Base-by-base conservation (phyloP, 352 stramenopile species). In the Phytophthora sojae region DNA sequence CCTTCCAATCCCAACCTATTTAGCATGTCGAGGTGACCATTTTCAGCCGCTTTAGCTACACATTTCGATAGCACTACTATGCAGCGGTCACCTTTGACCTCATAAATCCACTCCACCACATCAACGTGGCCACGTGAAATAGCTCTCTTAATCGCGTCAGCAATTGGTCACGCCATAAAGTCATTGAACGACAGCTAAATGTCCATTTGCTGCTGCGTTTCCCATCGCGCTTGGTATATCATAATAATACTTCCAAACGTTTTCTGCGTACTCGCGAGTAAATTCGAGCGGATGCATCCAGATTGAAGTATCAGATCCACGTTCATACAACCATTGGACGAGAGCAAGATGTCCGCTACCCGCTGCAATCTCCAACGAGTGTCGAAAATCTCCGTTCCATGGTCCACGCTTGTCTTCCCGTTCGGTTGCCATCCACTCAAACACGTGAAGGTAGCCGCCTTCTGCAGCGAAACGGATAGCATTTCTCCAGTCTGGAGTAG, bases 381-480 rank as follows among this genome's bases (percentile, higher is more conserved):
- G 3, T 5, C 14, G 6, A 52, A 50, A 61, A 51, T 61, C 37
- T 3, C 19, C 17, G 26, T 52, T 61, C 55, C 55, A 42, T 17
- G 37, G 55, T 0, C 55, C 37, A 14, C 55, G 35, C 25, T 11
- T 19, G 6, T 51, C 35, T 7, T 37, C 23, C 15, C 19, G 29
- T 32, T 32, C 29, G 29, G 29, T 32, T 1, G 29, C 4, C 32
- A 51, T 39, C 37, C 55, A 61, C 4, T 51, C 19, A 11, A 51
- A 23, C 2, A 61, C 37, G 6, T 61, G 55, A 8, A 61, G n/a
- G 23, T 61, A 37, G 19, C 37, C 55, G 7, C 35, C 55, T 37
- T 26, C 0, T 6, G 55, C 55, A 9, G 55, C 6, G 6, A 8
- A 32, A 0, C 6, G 29, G 29, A 32, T 32, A 32, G 29, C 29